These are phyloP conservation scores for Gracilaria domingensis DNA, from an alignment of 23 red algal species.

Conservation along the genomic window DNA sequence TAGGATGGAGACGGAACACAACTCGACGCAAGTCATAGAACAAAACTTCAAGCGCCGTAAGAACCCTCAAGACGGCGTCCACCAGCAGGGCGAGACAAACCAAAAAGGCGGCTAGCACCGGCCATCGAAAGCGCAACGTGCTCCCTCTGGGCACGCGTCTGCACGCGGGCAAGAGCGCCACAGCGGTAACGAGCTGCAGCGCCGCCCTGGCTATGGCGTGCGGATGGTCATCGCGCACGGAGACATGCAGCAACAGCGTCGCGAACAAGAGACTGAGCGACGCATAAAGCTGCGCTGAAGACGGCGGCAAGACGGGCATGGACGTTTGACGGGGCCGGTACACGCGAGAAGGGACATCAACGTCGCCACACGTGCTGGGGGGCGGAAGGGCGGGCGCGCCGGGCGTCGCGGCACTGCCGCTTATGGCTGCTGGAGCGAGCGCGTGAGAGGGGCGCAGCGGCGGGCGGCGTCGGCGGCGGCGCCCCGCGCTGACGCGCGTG, in stretches of 20 bases:
- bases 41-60: conserved; percentile 43
- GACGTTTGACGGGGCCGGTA: not conserved
- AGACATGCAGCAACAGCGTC: conserved; percentile 8
- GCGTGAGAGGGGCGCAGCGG: not conserved
- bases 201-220: conserved; percentile 36
- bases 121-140: not conserved
- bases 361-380: not conserved
- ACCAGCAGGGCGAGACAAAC: conserved; percentile 32
- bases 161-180: conserved; percentile 20
- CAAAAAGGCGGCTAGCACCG: conserved; percentile 44
- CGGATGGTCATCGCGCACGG: conserved; percentile 37
- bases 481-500: not conserved
- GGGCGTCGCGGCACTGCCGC: not conserved
- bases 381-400: not conserved
- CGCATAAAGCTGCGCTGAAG: conserved; percentile 29
- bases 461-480: not conserved
- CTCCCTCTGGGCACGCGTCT: not conserved
- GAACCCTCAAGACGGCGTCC: conserved; percentile 47
- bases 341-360: not conserved
- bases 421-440: not conserved
- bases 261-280: conserved; percentile 19
- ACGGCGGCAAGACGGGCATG: conserved; percentile 29
- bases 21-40: conserved; percentile 32
- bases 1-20: not conserved
- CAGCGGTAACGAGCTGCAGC: conserved; percentile 27